Evolutionary conservation across 2,329 filamentous ascomycete species (phyloP).

Genomic region (Microsporum ferrugineum): DNA sequence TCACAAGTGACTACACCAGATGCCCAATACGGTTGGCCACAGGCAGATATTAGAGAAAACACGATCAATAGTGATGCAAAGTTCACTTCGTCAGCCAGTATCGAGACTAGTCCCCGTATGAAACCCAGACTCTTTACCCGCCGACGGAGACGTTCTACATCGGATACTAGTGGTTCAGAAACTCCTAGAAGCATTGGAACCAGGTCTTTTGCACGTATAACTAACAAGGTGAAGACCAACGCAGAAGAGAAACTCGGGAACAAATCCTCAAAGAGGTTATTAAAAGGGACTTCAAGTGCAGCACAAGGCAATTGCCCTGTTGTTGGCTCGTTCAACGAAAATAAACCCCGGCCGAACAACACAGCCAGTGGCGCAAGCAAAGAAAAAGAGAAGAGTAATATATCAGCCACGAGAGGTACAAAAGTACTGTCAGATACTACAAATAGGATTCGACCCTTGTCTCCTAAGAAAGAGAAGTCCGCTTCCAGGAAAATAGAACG

Average conservation of each 20-base stretch:
- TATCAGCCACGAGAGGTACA: conserved; percentile 13
- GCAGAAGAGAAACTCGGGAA: conserved; percentile 19
- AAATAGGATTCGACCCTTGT: conserved; percentile 4
- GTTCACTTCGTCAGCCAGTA: background rate
- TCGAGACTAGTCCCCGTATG: background rate
- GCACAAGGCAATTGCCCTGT: background rate
- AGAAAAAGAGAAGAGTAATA: background rate
- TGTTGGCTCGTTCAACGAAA: background rate
- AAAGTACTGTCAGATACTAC: background rate
- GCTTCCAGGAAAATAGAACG: conserved; percentile 6
- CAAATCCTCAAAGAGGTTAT: conserved; percentile 11
- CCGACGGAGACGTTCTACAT: conserved; percentile 8
- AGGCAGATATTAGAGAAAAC: background rate
- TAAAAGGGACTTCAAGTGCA: background rate
- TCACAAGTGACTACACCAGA: background rate
- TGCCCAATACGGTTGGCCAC: background rate
- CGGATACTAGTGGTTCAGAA: conserved; percentile 17
- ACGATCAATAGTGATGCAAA: background rate
- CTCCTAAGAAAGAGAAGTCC: conserved; percentile 2
- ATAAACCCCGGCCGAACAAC: background rate
- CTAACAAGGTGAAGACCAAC: conserved; percentile 17
- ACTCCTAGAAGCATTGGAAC: conserved; percentile 14
- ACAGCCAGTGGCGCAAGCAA: background rate
- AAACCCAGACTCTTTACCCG: background rate
- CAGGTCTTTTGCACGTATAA: background rate